These are phyloP conservation scores for Punctularia strigosozonata DNA, from an alignment of 768 basidiomycete species.

Conservation along the genomic window DNA sequence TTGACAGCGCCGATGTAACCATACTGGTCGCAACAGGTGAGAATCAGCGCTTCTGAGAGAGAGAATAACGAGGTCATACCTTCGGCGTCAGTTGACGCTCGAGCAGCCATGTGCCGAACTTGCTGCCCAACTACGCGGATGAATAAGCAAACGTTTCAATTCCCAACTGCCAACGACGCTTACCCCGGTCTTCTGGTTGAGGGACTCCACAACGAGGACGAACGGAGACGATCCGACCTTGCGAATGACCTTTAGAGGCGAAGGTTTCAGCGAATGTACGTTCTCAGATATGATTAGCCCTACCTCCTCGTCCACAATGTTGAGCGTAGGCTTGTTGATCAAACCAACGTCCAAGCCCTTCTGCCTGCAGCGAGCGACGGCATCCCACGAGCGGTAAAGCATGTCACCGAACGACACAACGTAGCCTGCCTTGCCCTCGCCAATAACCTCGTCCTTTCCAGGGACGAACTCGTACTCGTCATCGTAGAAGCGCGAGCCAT, in stretches of 20 bases:
- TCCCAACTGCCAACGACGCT: conserved; percentile 6
- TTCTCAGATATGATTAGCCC: background rate
- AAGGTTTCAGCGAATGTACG: background rate
- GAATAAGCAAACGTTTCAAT: background rate
- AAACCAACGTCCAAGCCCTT: conserved; percentile 71
- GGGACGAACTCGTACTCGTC: conserved; percentile 69
- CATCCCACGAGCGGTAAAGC: conserved; percentile 76
- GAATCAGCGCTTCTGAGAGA: too few relatives aligned
- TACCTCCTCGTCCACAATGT: conserved; percentile 74
- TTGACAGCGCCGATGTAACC: conserved; percentile 72
- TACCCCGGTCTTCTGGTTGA: conserved; percentile 84
- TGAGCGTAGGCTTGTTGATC: conserved; percentile 79
- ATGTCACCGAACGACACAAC: conserved; percentile 83
- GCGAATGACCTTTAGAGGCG: conserved; percentile 32
- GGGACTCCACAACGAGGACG: conserved; percentile 76
- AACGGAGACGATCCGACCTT: conserved; percentile 68
- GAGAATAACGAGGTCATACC: too few relatives aligned
- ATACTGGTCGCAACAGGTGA: too few relatives aligned
- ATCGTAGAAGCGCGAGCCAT: conserved; percentile 58
- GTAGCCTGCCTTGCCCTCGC: conserved; percentile 69
- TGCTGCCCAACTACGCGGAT: conserved; percentile 49
- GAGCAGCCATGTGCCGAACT: conserved; percentile 78
- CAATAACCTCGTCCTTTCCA: conserved; percentile 75
- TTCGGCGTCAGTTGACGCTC: conserved; percentile 73
- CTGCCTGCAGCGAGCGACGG: conserved; percentile 61